phyloP scores from a whole-genome alignment of 495 filamentous ascomycete species.

The Podospora pseudopauciseta region DNA sequence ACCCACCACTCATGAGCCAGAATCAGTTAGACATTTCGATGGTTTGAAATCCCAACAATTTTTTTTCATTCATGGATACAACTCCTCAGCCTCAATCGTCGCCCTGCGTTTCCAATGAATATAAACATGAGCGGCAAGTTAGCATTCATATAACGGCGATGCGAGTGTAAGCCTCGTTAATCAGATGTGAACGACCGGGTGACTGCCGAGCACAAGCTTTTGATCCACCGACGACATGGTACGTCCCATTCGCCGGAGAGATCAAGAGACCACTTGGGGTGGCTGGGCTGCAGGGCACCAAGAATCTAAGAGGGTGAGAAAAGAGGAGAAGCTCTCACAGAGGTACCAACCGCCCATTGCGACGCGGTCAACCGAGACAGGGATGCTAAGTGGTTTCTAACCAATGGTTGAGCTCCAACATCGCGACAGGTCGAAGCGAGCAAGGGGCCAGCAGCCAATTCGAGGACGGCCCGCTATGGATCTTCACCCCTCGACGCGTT shows the following conservation, averaged over 20 bases:
- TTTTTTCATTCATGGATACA: not conserved
- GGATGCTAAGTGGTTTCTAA: conserved; percentile 32
- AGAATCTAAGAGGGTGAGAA: not conserved
- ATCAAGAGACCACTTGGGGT: not conserved
- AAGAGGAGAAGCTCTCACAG: not conserved
- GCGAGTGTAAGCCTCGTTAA: conserved; percentile 8
- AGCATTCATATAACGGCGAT: not conserved
- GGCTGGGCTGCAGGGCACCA: conserved; percentile 15
- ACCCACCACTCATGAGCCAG: conserved; percentile 9
- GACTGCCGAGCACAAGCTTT: not conserved
- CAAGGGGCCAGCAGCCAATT: conserved; percentile 21
- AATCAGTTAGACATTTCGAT: conserved; percentile 4
- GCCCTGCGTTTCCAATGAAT: not conserved
- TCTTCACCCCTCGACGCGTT: conserved; percentile 29
- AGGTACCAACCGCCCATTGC: not conserved
- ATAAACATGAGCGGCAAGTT: no score
- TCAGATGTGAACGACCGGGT: not conserved
- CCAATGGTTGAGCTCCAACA: conserved; percentile 38
- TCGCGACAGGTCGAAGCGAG: conserved; percentile 22
- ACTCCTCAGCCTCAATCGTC: not conserved
- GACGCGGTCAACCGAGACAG: conserved; percentile 29
- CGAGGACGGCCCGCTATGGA: conserved; percentile 25
- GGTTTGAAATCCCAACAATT: conserved; percentile 1
- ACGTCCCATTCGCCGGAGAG: not conserved
- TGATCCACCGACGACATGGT: conserved; percentile 3